Evolutionary conservation across 345 rosid genomes (phyloP).

Genomic region (Euphorbia pulcherrima): DNA sequence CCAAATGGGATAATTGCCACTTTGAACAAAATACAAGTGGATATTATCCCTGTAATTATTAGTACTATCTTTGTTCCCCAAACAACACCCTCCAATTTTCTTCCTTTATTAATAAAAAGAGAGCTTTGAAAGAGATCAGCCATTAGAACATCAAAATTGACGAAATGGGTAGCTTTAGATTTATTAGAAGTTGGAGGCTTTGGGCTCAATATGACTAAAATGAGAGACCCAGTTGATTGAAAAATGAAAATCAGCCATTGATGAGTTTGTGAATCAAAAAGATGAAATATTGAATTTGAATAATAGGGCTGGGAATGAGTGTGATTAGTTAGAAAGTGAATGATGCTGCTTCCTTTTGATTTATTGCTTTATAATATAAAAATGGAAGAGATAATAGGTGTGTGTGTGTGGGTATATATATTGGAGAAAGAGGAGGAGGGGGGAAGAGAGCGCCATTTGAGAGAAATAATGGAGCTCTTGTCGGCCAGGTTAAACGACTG

Average conservation of each 20-base stretch:
- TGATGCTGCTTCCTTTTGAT: not conserved
- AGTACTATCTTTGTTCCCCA: conserved; percentile 34
- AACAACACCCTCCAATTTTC: conserved; percentile 22
- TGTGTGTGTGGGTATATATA: not conserved
- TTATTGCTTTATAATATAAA: not conserved
- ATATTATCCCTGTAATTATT: conserved; percentile 29
- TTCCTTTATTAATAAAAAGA: conserved; percentile 1
- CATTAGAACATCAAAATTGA: conserved; percentile 13
- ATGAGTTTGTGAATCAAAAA: not conserved
- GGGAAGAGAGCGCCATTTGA: not conserved
- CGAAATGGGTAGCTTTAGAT: not conserved
- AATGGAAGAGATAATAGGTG: not conserved
- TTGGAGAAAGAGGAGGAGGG: no score
- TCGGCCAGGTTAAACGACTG: no score
- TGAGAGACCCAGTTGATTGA: not conserved
- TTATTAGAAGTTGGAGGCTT: not conserved
- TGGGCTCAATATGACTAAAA: not conserved
- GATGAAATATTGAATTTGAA: not conserved
- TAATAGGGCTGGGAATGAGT: not conserved
- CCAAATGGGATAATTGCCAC: conserved; percentile 33
- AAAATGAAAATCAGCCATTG: not conserved
- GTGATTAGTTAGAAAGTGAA: not conserved
- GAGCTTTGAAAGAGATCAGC: conserved; percentile 17
- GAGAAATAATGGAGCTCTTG: not conserved
- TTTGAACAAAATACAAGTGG: conserved; percentile 34